Percentiles rank a stretch among this genome's conserved stretches.
Conservation (phyloP, 2,329 filamentous ascomycete genomes). For the Apiospora hydei region DNA sequence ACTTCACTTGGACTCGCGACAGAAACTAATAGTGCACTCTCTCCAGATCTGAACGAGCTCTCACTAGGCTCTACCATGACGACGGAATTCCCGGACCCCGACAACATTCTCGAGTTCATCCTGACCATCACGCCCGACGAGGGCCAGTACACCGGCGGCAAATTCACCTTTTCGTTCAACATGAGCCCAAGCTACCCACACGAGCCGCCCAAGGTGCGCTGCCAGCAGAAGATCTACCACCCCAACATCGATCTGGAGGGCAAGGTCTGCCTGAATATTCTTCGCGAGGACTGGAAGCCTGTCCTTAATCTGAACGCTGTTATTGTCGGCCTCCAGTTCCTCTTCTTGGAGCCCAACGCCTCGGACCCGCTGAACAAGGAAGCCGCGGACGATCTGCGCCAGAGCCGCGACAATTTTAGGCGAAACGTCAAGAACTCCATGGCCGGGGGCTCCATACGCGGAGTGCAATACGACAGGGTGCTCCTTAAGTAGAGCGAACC, state of each 20-base stretch:
- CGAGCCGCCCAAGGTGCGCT: conserved; percentile 96
- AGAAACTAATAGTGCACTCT: conserved; percentile 22
- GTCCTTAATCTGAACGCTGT: conserved; percentile 96
- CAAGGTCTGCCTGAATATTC: conserved; percentile 96
- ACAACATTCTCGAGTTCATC: conserved; percentile 86
- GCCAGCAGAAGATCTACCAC: conserved; percentile 98
- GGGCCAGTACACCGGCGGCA: conserved; percentile 85
- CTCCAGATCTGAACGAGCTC: conserved; percentile 79
- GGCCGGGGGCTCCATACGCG: conserved; percentile 79
- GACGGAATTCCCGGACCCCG: conserved; percentile 80
- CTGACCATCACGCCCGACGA: conserved; percentile 86
- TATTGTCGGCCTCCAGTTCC: conserved; percentile 91
- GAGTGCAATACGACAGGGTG: conserved; percentile 79
- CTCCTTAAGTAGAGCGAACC: conserved; percentile 59
- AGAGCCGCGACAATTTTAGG: conserved; percentile 88
- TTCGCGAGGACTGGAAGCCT: conserved; percentile 98
- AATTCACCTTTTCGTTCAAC: conserved; percentile 88
- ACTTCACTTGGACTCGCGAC: background rate
- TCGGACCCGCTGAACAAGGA: conserved; percentile 99
- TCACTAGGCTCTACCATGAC: conserved; percentile 82
- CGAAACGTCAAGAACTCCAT: conserved; percentile 87
- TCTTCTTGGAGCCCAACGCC: conserved; percentile 97
- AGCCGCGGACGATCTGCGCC: conserved; percentile 88
- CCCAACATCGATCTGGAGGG: conserved; percentile 98
- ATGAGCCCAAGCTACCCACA: conserved; percentile 97